Evolutionary conservation across 2,329 filamentous ascomycete species (phyloP).

Genomic region (Daldinia sp.): DNA sequence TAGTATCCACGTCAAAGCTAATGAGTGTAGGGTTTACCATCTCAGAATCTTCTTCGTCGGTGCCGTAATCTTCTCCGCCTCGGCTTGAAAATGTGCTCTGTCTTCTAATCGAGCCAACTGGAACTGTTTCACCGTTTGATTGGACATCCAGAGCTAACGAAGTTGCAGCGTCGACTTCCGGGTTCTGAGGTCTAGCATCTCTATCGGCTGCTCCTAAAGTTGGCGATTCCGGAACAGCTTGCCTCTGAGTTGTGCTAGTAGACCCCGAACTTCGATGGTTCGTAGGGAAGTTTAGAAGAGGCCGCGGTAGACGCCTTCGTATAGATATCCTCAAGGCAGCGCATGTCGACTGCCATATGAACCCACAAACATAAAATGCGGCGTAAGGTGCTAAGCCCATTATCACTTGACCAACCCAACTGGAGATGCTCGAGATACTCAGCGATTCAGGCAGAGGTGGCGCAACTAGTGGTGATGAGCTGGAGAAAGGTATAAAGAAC

Average conservation of each 20-base stretch:
- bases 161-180: slow-evolving; percentile 44
- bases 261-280: slow-evolving; percentile 25
- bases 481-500: slow-evolving; percentile 68
- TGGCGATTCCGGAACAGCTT: slow-evolving; percentile 49
- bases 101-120: slow-evolving; percentile 54
- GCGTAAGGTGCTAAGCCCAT: slow-evolving; percentile 62
- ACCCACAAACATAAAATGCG: slow-evolving; percentile 59
- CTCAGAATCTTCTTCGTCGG: slow-evolving; percentile 69
- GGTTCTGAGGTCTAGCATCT: slow-evolving; percentile 48
- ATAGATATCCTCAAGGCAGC: slow-evolving; percentile 56
- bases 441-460: slow-evolving; percentile 59
- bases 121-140: slow-evolving; percentile 46
- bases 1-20: slow-evolving; percentile 71
- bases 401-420: slow-evolving; percentile 59
- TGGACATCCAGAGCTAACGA: slow-evolving; percentile 51
- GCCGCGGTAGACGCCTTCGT: slow-evolving; percentile 55
- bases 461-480: slow-evolving; percentile 62
- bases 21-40: slow-evolving; percentile 68
- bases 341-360: slow-evolving; percentile 54
- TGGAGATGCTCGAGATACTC: slow-evolving; percentile 54
- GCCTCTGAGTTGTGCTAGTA: slow-evolving; percentile 33
- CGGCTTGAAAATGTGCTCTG: slow-evolving; percentile 62
- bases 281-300: slow-evolving; percentile 33
- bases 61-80: slow-evolving; percentile 62
- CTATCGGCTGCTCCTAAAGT: slow-evolving; percentile 50